Percentiles rank a stretch among this genome's conserved stretches.
phyloP scores from a whole-genome alignment of 2,329 filamentous ascomycete genomes.

The Podosphaera aphanis region DNA sequence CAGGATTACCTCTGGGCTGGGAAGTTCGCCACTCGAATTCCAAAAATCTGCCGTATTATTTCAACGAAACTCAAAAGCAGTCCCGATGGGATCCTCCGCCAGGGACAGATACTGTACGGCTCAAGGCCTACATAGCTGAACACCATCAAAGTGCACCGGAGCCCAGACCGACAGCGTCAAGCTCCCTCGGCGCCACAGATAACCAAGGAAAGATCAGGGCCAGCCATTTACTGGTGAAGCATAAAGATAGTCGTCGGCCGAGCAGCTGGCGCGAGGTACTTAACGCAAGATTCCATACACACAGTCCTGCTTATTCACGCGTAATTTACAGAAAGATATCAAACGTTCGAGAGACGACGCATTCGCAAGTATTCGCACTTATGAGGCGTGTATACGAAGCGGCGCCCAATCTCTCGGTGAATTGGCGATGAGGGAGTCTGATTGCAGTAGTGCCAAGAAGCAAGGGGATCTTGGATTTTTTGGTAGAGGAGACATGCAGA shows the following conservation, averaged over 20 bases:
- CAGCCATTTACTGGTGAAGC: constrained; percentile 84
- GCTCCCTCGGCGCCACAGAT: constrained; percentile 15
- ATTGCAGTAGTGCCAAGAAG: constrained; percentile 90
- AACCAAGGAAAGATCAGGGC: constrained; percentile 71
- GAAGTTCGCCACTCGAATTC: constrained; percentile 95
- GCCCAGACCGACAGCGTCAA: constrained; percentile 18
- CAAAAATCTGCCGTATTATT: constrained; percentile 98
- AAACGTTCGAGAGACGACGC: constrained; percentile 77
- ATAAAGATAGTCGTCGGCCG: constrained; percentile 65
- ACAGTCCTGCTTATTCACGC: not conserved
- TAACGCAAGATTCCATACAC: constrained; percentile 1
- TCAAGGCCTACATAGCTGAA: constrained; percentile 82
- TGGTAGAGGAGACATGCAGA: constrained; percentile 88
- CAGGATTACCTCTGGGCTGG: constrained; percentile 69
- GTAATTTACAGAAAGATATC: constrained; percentile 38
- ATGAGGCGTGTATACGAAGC: constrained; percentile 54
- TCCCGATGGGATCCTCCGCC: constrained; percentile 88
- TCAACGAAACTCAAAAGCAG: constrained; percentile 66
- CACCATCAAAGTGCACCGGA: constrained; percentile 49
- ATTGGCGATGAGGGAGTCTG: constrained; percentile 68
- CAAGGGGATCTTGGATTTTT: constrained; percentile 89
- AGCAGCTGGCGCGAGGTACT: constrained; percentile 70
- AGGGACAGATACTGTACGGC: constrained; percentile 70
- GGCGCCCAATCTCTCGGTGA: constrained; percentile 52
- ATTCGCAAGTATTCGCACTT: constrained; percentile 45